Evolutionary conservation across 164 flowering plant genomes (phyloP).

Genomic region (Hamamelis virginiana): DNA sequence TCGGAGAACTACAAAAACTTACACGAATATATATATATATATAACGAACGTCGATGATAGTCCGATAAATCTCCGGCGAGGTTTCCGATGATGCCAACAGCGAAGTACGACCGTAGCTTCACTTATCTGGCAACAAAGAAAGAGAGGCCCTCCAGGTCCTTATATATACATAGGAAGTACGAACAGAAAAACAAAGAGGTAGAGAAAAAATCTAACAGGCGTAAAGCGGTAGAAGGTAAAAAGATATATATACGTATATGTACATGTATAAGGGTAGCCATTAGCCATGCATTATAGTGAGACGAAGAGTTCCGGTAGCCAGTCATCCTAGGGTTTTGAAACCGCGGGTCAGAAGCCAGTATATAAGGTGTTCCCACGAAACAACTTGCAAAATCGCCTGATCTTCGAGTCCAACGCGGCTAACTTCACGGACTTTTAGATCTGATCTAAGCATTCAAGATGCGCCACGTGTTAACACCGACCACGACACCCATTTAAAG

Average conservation of each 20-base stretch:
- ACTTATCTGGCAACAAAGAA: neutral
- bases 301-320: neutral
- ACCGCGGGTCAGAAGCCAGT: neutral
- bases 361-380: too few species aligned
- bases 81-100: neutral
- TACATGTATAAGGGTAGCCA: neutral
- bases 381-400: neutral
- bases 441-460: slow-evolving; percentile 4
- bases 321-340: slow-evolving; percentile 7
- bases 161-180: too few species aligned
- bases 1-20: neutral
- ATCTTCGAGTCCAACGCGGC: slow-evolving; percentile 14
- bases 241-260: neutral
- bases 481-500: neutral
- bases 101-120: slow-evolving; percentile 16
- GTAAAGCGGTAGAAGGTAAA: neutral
- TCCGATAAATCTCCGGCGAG: too few species aligned
- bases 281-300: neutral
- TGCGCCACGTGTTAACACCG: slow-evolving; percentile 17
- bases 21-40: neutral
- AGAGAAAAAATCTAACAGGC: neutral
- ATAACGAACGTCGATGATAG: neutral
- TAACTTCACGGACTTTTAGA: slow-evolving; percentile 13
- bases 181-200: too few species aligned
- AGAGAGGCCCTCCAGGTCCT: neutral